phyloP scores from a whole-genome alignment of 1,284 basidiomycete species.

The Puccinia novopanici region DNA sequence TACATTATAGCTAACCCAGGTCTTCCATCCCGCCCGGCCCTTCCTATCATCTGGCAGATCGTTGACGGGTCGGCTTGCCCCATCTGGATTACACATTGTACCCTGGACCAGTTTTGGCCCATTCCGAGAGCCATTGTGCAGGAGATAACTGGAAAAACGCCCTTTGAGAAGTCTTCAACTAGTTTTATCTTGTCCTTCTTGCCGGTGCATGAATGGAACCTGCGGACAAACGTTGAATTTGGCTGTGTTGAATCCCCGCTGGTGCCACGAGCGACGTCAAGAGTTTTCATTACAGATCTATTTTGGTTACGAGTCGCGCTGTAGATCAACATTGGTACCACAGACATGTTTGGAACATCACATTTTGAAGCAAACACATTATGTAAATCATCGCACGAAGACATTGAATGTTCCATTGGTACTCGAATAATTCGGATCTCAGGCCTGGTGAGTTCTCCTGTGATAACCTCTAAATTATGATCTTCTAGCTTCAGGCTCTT shows the following conservation, averaged over 20 bases:
- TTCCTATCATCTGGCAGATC: too few relatives aligned
- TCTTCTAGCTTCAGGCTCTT: conserved; percentile 9
- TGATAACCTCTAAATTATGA: neutral
- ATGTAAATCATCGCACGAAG: neutral
- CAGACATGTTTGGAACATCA: neutral
- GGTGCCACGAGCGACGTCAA: neutral
- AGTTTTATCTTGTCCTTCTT: neutral
- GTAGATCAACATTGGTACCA: conserved; percentile 5
- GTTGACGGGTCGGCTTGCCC: neutral
- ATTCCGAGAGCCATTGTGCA: too few relatives aligned
- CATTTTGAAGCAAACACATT: neutral
- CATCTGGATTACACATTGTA: neutral
- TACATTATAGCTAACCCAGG: neutral
- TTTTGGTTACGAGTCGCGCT: neutral
- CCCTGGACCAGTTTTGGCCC: neutral
- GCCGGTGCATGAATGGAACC: too few relatives aligned
- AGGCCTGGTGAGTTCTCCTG: neutral
- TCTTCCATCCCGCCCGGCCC: too few relatives aligned
- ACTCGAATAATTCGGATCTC: conserved; percentile 11
- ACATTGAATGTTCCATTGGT: neutral
- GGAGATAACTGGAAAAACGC: neutral
- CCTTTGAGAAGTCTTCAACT: neutral
- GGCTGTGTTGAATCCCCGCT: neutral
- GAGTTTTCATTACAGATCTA: neutral
- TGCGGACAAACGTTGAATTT: neutral